Evolutionary conservation across 352 stramenopile species (phyloP).

Genomic region (Hyaloperonospora arabidopsidis): DNA sequence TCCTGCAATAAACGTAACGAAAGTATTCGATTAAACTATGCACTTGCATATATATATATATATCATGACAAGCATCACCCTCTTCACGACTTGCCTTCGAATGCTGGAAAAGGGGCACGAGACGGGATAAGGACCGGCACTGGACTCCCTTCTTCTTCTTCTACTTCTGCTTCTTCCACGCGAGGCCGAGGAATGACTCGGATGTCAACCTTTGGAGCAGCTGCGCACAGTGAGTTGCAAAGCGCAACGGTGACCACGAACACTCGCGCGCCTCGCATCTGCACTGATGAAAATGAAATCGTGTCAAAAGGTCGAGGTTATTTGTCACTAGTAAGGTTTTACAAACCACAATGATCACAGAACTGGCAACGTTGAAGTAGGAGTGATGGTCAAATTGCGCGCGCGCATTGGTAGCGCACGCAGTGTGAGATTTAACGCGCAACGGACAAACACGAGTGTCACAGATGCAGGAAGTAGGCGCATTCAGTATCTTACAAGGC

Average conservation of each 20-base stretch:
- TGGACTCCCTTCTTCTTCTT: conserved; percentile 7
- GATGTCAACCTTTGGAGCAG: conserved; percentile 54
- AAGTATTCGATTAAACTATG: background rate
- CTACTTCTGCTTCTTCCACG: conserved; percentile 5
- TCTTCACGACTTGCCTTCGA: conserved; percentile 24
- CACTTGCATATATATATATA: conserved; percentile 1
- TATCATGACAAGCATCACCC: conserved; percentile 2
- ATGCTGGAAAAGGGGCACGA: conserved; percentile 36
- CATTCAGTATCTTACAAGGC: conserved; percentile 10
- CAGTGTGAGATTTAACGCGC: conserved; percentile 17
- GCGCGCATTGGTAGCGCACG: conserved; percentile 7
- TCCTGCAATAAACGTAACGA: conserved; percentile 15
- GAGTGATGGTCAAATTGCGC: conserved; percentile 25
- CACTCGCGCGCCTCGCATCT: background rate
- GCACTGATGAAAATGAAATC: too few relatives aligned
- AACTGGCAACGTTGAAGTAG: conserved; percentile 15
- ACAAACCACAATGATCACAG: background rate
- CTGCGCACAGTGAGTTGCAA: conserved; percentile 23
- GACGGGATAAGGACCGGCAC: conserved; percentile 34
- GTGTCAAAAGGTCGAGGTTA: too few relatives aligned
- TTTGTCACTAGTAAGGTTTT: background rate
- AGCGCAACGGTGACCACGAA: conserved; percentile 17
- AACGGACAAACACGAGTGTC: background rate
- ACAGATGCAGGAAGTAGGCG: conserved; percentile 15
- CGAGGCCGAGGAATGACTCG: conserved; percentile 38